Evolutionary conservation across 2,329 filamentous ascomycete genomes (phyloP), one percentile per base, ranked within the genome.

Genomic region (Clonostachys rosea): DNA sequence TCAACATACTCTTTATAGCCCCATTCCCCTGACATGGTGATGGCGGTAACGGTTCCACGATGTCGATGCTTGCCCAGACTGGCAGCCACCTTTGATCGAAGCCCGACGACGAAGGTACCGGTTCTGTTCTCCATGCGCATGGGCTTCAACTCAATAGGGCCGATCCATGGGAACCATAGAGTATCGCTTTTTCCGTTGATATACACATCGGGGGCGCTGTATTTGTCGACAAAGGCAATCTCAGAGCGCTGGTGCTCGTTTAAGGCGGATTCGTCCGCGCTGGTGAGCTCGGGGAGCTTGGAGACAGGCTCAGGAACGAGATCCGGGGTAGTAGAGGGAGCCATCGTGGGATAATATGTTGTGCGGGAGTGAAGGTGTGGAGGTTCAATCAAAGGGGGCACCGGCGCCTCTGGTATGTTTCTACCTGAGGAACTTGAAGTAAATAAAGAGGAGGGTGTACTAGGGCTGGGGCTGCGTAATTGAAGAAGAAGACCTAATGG

Each of bases 121-220:
- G 48, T 47, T 39, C 48, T 47, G 45, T 47, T 47, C 45, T 50
- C 48, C 24, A 50, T 47, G 45, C 48, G 48, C 48, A 50, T 47
- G 42, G 48, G 48, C 45, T 50, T 50, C 36, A 50, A 35, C 42
- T 50, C 48, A 24, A 50, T 50, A n/a, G 48, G 48, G 34, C 48
- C 48, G 48, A 50, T 50, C 48, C 48, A 50, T 3, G 52, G 53
- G 33, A 57, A 57, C 53, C 53, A 57, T 2, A 56, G 30, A 8
- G 55, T 57, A 43, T 56, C 55, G 4, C 42, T 47, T 44, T 57
- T 48, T 13, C 16, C 47, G 39, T 52, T 56, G 50, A 57, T 57
- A 11, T 57, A 57, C 36, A 57, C 45, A 17, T 57, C 55, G 44
- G 55, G 55, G 3, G 55, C 53, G 49, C 55, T 57, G 52, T 56